Evolutionary conservation across 371 early-diverging fungal species (phyloP).

Genomic region (Cokeromyces recurvatus): DNA sequence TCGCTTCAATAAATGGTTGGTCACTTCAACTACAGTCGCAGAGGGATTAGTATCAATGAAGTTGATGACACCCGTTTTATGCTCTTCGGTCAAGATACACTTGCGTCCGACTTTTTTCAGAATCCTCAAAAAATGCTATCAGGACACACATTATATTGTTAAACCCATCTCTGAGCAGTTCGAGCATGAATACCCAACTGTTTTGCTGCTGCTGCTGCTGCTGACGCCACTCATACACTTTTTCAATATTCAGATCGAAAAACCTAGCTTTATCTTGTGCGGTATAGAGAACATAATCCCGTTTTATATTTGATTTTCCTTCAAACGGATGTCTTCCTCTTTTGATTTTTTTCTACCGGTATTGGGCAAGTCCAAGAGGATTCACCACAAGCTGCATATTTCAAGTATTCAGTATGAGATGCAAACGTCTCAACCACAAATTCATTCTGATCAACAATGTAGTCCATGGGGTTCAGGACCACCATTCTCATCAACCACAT

Average conservation of each 20-base stretch:
- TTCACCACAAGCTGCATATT: constrained; percentile 2
- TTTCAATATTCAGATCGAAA: constrained; percentile 11
- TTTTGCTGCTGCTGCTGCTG: constrained; percentile 11
- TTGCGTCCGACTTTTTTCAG: constrained; percentile 4
- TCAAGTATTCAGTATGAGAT: constrained; percentile 7
- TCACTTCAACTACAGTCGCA: background rate
- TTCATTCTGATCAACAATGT: constrained; percentile 18
- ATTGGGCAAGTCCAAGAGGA: constrained; percentile 10
- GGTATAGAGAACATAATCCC: constrained; percentile 9
- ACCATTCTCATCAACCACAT: constrained; percentile 19
- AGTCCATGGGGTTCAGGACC: constrained; percentile 18
- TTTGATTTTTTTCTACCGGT: constrained; percentile 6
- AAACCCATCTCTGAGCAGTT: constrained; percentile 11
- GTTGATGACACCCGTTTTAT: constrained; percentile 6
- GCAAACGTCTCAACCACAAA: constrained; percentile 9
- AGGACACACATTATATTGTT: constrained; percentile 5
- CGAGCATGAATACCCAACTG: constrained; percentile 28
- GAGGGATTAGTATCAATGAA: constrained; percentile 1
- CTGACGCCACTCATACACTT: constrained; percentile 11
- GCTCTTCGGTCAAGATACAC: constrained; percentile 5
- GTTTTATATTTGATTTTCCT: constrained; percentile 13
- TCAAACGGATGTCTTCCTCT: constrained; percentile 18
- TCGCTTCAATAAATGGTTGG: background rate
- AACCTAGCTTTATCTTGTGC: constrained; percentile 15
- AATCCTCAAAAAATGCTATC: constrained; percentile 10